phyloP scores from a whole-genome alignment of 352 stramenopile genomes.

The Globisporangium acanthophoron region DNA sequence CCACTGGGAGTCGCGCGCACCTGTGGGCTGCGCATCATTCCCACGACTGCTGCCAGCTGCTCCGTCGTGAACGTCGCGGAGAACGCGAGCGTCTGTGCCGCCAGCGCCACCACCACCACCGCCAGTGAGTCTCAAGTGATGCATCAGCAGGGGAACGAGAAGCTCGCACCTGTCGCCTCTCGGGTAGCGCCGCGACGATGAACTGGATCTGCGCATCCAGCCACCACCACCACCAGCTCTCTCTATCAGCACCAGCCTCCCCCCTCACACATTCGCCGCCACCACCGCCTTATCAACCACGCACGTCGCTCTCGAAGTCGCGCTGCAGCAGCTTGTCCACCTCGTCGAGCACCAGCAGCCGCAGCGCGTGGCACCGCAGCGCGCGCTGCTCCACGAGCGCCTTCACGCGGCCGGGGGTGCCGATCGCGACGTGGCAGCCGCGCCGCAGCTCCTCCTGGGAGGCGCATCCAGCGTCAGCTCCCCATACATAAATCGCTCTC shows the following conservation, averaged over 20 bases:
- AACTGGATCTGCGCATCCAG: slow-evolving; percentile 37
- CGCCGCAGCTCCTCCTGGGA: slow-evolving; percentile 22
- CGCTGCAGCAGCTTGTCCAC: slow-evolving; percentile 71
- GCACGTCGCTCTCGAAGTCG: slow-evolving; percentile 66
- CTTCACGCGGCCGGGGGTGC: slow-evolving; percentile 66
- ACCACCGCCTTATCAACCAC: too few relatives aligned
- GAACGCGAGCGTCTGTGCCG: slow-evolving; percentile 57
- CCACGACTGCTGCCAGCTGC: slow-evolving; percentile 40
- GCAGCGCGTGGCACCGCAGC: slow-evolving; percentile 39
- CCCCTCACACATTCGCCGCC: neutral
- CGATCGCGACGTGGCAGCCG: slow-evolving; percentile 63
- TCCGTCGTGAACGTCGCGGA: slow-evolving; percentile 75
- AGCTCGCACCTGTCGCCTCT: slow-evolving; percentile 45
- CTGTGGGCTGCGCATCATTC: slow-evolving; percentile 63
- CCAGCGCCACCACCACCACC: neutral
- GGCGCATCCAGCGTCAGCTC: neutral
- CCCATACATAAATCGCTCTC: neutral
- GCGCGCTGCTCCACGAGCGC: slow-evolving; percentile 57
- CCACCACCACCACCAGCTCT: neutral
- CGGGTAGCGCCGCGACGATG: slow-evolving; percentile 46
- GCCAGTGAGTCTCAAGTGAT: neutral
- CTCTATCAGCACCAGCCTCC: neutral
- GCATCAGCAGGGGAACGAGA: too few relatives aligned
- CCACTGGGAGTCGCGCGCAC: slow-evolving; percentile 10
- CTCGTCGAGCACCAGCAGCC: slow-evolving; percentile 72